Percentiles rank a stretch among this genome's conserved stretches.
phyloP scores from a whole-genome alignment of 257 asterid genomes.

The Plantago elongata region DNA sequence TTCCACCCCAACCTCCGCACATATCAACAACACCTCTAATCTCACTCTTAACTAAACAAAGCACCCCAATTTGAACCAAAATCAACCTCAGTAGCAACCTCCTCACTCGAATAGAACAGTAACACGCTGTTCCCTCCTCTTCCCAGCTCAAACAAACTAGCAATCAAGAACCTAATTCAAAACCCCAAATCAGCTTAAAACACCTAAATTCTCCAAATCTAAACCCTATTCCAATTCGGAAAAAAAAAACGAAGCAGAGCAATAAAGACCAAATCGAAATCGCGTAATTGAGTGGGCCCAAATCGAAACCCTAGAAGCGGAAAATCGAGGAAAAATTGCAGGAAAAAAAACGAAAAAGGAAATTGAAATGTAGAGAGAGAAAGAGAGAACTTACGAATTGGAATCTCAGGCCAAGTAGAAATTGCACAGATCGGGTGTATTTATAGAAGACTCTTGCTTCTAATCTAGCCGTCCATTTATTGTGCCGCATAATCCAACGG shows the following conservation, averaged over 20 bases:
- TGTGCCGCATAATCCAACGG: conserved; percentile 34
- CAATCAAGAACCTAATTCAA: not conserved
- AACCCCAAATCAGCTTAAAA: not conserved
- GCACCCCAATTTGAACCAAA: not conserved
- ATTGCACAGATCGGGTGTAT: conserved; percentile 22
- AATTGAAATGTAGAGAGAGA: conserved; percentile 19
- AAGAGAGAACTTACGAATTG: conserved; percentile 39
- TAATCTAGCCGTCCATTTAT: conserved; percentile 28
- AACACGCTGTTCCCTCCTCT: not conserved
- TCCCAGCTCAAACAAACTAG: not conserved
- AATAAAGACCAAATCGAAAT: not conserved
- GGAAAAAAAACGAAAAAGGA: conserved; percentile 20
- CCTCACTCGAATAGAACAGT: too few species aligned
- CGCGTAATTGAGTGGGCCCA: conserved; percentile 21
- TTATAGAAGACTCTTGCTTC: conserved; percentile 26
- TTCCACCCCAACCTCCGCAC: conserved; percentile 34
- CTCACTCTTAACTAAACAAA: not conserved
- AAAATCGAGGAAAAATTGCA: conserved; percentile 16
- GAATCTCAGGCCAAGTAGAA: conserved; percentile 30
- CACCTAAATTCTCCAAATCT: not conserved
- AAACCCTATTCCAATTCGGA: not conserved
- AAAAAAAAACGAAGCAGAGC: not conserved
- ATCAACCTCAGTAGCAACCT: not conserved
- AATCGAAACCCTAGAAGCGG: conserved; percentile 27
- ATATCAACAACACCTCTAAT: conserved; percentile 22